Evolutionary conservation across 208 protist genomes (phyloP).

Genomic region (Acanthamoeba triangularis): DNA sequence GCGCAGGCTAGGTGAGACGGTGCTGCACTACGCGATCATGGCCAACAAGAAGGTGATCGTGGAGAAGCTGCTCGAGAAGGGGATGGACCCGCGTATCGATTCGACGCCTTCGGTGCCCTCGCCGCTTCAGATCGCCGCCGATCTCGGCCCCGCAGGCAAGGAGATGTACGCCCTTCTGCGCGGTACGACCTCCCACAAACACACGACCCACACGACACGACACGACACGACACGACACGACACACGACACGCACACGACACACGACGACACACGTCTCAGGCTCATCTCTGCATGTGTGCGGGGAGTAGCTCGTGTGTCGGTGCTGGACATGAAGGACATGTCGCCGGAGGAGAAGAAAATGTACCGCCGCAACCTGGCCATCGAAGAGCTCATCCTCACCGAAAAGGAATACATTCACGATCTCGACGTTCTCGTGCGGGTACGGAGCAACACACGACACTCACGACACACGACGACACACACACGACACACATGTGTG

Average conservation of each 20-base stretch:
- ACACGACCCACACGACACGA: not conserved
- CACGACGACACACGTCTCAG: not conserved
- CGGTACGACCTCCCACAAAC: not conserved
- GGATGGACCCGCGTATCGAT: conserved; percentile 28
- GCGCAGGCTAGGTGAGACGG: conserved; percentile 34
- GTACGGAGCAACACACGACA: not conserved
- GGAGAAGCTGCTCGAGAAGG: conserved; percentile 69
- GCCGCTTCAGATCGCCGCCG: conserved; percentile 41
- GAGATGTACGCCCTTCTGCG: conserved; percentile 52
- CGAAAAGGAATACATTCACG: conserved; percentile 75
- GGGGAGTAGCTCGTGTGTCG: conserved; percentile 14
- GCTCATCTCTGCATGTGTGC: not conserved
- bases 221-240: not conserved
- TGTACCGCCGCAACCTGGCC: conserved; percentile 43
- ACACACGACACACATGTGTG: too few species aligned
- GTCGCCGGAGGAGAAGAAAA: conserved; percentile 48
- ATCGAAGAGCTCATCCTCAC: conserved; percentile 77
- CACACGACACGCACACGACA: not conserved
- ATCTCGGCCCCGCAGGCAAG: not conserved
- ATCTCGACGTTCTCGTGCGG: conserved; percentile 53
- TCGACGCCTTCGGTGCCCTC: not conserved
- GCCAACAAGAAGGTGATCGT: conserved; percentile 59
- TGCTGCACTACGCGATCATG: conserved; percentile 73
- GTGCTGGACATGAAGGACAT: conserved; percentile 75
- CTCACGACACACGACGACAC: too few species aligned